Evolutionary conservation across 2,329 filamentous ascomycete species (phyloP).

Genomic region (Phyllachora maydis): DNA sequence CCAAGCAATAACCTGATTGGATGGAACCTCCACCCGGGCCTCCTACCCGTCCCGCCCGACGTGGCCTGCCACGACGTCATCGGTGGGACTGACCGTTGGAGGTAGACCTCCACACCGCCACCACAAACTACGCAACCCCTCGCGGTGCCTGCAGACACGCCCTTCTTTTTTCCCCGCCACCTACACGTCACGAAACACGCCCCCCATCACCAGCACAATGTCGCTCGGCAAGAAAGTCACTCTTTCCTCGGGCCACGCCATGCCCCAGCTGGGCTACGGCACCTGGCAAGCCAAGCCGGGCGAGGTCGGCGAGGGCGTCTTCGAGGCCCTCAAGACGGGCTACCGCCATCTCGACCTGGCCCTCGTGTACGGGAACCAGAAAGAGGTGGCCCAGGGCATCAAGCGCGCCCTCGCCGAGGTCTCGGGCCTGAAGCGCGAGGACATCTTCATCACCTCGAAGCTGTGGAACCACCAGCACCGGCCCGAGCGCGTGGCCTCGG

Average conservation of each 20-base stretch:
- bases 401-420: constrained; percentile 12
- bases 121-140: too few species aligned
- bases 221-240: too few species aligned
- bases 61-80: too few species aligned
- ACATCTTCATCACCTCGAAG: constrained; percentile 85
- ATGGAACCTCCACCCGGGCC: too few species aligned
- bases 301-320: constrained; percentile 29
- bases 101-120: too few species aligned
- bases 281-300: constrained; percentile 55
- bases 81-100: too few species aligned
- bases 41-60: too few species aligned
- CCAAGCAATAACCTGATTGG: too few species aligned
- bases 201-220: too few species aligned
- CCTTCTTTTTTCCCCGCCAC: too few species aligned
- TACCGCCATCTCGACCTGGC: constrained; percentile 19
- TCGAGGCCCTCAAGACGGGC: constrained; percentile 14
- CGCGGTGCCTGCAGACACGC: too few species aligned
- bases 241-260: constrained; percentile 45
- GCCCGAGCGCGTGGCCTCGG: constrained; percentile 52
- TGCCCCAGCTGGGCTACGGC: constrained; percentile 59
- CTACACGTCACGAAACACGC: too few species aligned
- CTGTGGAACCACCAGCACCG: constrained; percentile 90
- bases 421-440: constrained; percentile 66
- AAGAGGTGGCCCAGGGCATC: constrained; percentile 13
- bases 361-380: constrained; percentile 13